A percentile compares a stretch with the other conserved stretches of the same genome.
phyloP scores from a whole-genome alignment of 2,329 filamentous ascomycete species.

The Aspergillus melleus region DNA sequence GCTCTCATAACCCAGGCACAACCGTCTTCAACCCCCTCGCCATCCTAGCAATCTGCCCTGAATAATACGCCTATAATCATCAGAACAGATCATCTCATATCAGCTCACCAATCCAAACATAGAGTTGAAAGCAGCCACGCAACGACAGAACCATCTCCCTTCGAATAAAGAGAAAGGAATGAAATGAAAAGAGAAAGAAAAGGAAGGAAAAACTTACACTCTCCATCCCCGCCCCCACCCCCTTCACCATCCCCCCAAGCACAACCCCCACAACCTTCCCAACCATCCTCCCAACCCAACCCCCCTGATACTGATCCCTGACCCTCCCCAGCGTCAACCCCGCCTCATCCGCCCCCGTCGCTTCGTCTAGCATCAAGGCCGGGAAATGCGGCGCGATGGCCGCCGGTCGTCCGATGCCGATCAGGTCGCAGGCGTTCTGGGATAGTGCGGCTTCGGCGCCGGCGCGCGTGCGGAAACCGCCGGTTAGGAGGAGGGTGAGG shows the following conservation, averaged over 20 bases:
- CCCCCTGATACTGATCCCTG: slow-evolving; percentile 22
- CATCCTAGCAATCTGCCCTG: slow-evolving; percentile 29
- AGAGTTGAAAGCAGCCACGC: too few relatives aligned
- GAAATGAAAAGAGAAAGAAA: background rate
- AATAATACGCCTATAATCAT: slow-evolving; percentile 24
- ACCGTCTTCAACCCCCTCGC: slow-evolving; percentile 22
- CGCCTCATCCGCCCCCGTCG: slow-evolving; percentile 26
- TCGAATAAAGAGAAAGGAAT: background rate
- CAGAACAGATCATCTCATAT: background rate
- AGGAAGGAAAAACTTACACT: slow-evolving; percentile 20
- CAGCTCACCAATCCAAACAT: too few relatives aligned
- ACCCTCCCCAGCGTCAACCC: slow-evolving; percentile 25
- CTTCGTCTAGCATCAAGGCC: slow-evolving; percentile 31
- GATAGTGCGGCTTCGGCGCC: slow-evolving; percentile 53
- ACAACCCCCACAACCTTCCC: slow-evolving; percentile 6
- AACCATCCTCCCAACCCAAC: slow-evolving; percentile 24
- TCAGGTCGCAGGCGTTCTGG: slow-evolving; percentile 50
- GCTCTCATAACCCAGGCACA: slow-evolving; percentile 5
- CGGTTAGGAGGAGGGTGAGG: slow-evolving; percentile 58
- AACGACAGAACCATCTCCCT: background rate
- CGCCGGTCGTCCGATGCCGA: slow-evolving; percentile 51
- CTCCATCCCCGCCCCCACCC: slow-evolving; percentile 32
- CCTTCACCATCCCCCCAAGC: background rate
- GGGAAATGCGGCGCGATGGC: slow-evolving; percentile 47
- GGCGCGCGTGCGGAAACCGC: slow-evolving; percentile 59